Base-by-base conservation (phyloP, 1,139 yeast species). In the Candida neerlandica region DNA sequence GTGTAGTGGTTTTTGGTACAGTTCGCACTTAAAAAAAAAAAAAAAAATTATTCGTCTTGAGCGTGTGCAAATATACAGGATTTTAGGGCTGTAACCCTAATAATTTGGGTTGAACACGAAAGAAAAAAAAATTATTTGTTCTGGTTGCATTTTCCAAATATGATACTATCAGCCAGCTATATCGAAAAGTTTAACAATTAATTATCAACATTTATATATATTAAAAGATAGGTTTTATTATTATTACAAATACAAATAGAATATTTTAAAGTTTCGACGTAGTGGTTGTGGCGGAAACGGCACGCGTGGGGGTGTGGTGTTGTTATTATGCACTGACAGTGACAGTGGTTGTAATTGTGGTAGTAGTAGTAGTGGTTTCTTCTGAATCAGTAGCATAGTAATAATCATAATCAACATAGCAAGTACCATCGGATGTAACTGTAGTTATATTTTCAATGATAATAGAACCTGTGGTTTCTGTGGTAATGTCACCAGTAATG, bases 401-500 rank as follows among this genome's bases (percentile, higher is more conserved):
- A 61, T 74, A 76, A 57, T 75, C 78, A 58, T 73, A 75, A 57
- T 75, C 69, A 23, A 76, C 75, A 43, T 66, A 57, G 56, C 81
- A 76, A 19, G 73, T 71, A 46, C 70, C 70, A 48, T 60, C 64
- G 5, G 73, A 62, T 9, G 66, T 60, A 35, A 68, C 59, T 19
- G 80, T 75, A 35, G 66, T 57, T 15, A 72, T 62, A 50, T 65
- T 66, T 32, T 70, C 76, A 46, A 75, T 71, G 33, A 74, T 60
- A 75, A 77, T 74, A 7, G 70, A 65, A 37, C 50, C 55, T 42
- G 77, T 68, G 9, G 76, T 63, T 21, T 71, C 59, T 32, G 78
- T 75, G 46, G 67, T 60, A 50, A 60, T 54, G 47, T 61, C 55
- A 51, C 65, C 63, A 37, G 78, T 71, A 41, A 70, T 64, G 23